Percentiles rank a stretch among this genome's conserved stretches.
phyloP scores from a whole-genome alignment of 306 rosid species.

The Ceratonia siliqua region DNA sequence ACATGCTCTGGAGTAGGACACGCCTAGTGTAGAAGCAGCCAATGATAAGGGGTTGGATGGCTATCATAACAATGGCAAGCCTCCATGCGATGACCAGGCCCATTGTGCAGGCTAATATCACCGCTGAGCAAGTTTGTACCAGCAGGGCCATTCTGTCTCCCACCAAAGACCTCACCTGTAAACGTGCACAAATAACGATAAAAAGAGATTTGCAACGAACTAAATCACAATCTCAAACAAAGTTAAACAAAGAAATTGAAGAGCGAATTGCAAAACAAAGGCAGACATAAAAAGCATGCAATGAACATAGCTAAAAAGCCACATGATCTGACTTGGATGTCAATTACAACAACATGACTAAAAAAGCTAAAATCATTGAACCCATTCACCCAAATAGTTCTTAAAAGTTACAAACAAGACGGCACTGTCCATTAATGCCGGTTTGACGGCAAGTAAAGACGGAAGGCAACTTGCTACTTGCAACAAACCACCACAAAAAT shows the following conservation, averaged over 20 bases:
- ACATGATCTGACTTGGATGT: not conserved
- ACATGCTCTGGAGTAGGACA: slow-evolving; percentile 44
- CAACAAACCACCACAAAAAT: too few species aligned
- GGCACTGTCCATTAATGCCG: too few species aligned
- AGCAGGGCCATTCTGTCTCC: slow-evolving; percentile 53
- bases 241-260: too few species aligned
- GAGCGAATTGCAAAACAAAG: too few species aligned
- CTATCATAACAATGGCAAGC: slow-evolving; percentile 46
- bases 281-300: not conserved
- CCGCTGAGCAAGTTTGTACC: slow-evolving; percentile 48
- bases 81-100: slow-evolving; percentile 55
- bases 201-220: not conserved
- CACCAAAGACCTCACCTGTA: slow-evolving; percentile 60
- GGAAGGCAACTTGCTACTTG: too few species aligned
- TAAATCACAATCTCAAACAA: not conserved
- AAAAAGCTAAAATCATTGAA: not conserved
- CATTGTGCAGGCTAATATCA: slow-evolving; percentile 49
- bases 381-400: too few species aligned
- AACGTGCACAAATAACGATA: not conserved
- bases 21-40: slow-evolving; percentile 39
- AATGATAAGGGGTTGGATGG: slow-evolving; percentile 49
- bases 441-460: too few species aligned
- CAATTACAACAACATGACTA: not conserved
- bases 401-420: too few species aligned
- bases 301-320: not conserved